These are phyloP conservation scores for Camelina hispida DNA, from an alignment of 345 rosid genomes.

Conservation along the genomic window DNA sequence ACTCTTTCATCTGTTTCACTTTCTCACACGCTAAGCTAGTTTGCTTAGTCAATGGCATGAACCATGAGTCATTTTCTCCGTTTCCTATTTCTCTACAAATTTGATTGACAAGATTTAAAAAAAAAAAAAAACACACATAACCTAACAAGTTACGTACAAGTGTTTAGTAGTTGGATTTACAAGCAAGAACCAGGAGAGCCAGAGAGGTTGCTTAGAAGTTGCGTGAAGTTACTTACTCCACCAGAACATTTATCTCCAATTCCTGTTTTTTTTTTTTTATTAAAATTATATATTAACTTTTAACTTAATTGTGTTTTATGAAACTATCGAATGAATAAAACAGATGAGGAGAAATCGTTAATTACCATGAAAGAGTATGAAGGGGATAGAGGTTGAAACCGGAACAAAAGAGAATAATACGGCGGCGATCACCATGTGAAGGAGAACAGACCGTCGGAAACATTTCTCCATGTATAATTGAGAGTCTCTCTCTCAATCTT, in stretches of 20 bases:
- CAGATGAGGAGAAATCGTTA: neutral
- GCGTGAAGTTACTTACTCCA: slow-evolving; percentile 68
- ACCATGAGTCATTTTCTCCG: slow-evolving; percentile 86
- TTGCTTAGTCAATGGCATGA: slow-evolving; percentile 70
- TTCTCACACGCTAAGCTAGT: slow-evolving; percentile 31
- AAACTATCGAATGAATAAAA: neutral
- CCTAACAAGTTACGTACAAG: slow-evolving; percentile 2
- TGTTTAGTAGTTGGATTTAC: slow-evolving; percentile 45
- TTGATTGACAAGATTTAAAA: neutral
- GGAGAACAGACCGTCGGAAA: slow-evolving; percentile 13
- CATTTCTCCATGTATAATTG: slow-evolving; percentile 15
- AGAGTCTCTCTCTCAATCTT: neutral
- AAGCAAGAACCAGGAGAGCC: slow-evolving; percentile 79
- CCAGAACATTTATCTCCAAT: slow-evolving; percentile 78
- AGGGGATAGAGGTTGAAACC: slow-evolving; percentile 61
- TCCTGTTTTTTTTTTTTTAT: slow-evolving; percentile 46
- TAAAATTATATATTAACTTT: neutral
- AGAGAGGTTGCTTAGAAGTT: slow-evolving; percentile 55
- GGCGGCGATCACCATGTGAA: slow-evolving; percentile 41
- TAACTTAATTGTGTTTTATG: neutral
- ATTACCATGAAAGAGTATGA: slow-evolving; percentile 75
- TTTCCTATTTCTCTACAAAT: slow-evolving; percentile 73
- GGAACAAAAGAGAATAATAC: slow-evolving; percentile 37
- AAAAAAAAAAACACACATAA: slow-evolving; percentile 1
- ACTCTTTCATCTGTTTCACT: slow-evolving; percentile 76